Conservation (phyloP, 73 alveolate species). For the Symbiodinium pilosum region DNA sequence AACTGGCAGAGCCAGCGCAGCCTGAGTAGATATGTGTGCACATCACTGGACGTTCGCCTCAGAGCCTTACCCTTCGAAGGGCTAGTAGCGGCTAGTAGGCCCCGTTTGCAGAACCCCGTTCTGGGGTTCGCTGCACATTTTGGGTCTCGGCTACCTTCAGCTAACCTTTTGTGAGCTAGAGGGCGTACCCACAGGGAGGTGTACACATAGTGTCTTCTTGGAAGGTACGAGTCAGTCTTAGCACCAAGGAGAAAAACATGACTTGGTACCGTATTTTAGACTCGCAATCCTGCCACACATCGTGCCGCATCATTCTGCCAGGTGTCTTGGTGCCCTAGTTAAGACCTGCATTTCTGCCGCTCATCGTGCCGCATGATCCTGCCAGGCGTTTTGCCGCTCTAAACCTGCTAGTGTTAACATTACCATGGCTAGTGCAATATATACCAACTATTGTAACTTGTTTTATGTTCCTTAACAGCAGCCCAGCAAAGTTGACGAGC, state of each 20-base stretch:
- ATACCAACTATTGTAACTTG: too few relatives aligned
- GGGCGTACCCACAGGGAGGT: not conserved
- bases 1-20: not conserved
- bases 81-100: too few relatives aligned
- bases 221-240: not conserved
- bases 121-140: too few relatives aligned
- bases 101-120: not conserved
- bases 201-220: not conserved
- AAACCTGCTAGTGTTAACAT: not conserved
- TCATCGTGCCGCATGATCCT: not conserved
- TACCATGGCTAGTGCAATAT: not conserved
- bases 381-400: too few relatives aligned
- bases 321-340: not conserved
- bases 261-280: too few relatives aligned
- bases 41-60: not conserved
- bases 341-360: not conserved
- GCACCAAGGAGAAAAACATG: not conserved
- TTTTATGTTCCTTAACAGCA: too few relatives aligned
- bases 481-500: too few relatives aligned
- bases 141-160: too few relatives aligned
- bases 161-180: not conserved
- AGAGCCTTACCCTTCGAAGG: too few relatives aligned
- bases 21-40: not conserved
- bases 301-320: too few relatives aligned
- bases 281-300: too few relatives aligned